phyloP scores from a whole-genome alignment of 2,329 filamentous ascomycete species.

The Monosporascus sp. region DNA sequence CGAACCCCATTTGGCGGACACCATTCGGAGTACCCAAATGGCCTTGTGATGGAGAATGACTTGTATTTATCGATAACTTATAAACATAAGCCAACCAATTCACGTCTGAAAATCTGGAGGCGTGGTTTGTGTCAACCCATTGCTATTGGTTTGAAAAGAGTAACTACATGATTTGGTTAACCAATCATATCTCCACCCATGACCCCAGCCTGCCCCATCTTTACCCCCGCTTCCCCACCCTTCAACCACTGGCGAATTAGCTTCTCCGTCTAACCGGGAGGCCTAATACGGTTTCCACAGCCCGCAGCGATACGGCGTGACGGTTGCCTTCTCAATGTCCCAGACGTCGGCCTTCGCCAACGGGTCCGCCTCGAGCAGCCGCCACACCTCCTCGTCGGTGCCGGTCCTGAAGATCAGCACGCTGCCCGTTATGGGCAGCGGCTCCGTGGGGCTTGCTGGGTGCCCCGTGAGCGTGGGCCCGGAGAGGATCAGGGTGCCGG shows the following conservation, averaged over 20 bases:
- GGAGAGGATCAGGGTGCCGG: constrained; percentile 13
- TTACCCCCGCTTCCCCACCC: not conserved
- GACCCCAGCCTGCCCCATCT: too few relatives aligned
- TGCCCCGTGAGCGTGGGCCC: constrained; percentile 13
- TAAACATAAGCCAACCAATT: too few relatives aligned
- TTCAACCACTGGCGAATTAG: not conserved
- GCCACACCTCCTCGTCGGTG: constrained; percentile 11
- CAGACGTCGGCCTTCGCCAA: constrained; percentile 15
- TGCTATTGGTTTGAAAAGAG: too few relatives aligned
- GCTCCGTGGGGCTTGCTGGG: constrained; percentile 5
- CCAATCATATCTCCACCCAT: too few relatives aligned
- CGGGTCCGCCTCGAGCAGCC: constrained; percentile 9
- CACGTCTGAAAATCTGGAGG: too few relatives aligned
- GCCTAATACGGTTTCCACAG: constrained; percentile 15
- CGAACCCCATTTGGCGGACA: too few relatives aligned
- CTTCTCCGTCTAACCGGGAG: not conserved
- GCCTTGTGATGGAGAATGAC: too few relatives aligned
- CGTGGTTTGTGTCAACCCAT: too few relatives aligned
- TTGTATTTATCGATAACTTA: too few relatives aligned
- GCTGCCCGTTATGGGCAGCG: constrained; percentile 14
- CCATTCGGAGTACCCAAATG: too few relatives aligned
- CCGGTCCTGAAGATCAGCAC: constrained; percentile 11
- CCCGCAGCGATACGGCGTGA: constrained; percentile 14
- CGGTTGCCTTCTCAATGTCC: constrained; percentile 13
- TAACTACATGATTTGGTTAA: too few relatives aligned